These are phyloP conservation scores for Aspergillus sp. DNA, from an alignment of 2,329 filamentous ascomycete species.

Conservation along the genomic window DNA sequence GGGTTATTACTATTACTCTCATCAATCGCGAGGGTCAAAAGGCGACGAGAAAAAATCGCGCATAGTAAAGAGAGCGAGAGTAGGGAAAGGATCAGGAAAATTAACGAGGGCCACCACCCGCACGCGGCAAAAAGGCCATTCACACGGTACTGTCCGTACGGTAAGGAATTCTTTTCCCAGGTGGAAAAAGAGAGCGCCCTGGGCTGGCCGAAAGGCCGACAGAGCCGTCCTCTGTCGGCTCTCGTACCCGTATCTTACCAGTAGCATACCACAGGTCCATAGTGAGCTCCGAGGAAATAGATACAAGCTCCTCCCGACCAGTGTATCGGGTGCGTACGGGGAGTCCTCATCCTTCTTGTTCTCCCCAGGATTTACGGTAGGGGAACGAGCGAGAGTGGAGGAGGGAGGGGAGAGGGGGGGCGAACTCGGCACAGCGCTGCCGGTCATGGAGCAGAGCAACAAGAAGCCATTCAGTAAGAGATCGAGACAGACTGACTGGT, in stretches of 20 bases:
- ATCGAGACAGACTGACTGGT: slow-evolving; percentile 4
- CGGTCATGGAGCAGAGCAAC: slow-evolving; percentile 14
- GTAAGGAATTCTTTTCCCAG: slow-evolving; percentile 3
- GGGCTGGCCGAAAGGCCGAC: background rate
- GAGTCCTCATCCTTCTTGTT: background rate
- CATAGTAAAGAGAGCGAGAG: slow-evolving; percentile 24
- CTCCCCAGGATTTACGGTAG: slow-evolving; percentile 10
- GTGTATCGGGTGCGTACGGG: background rate
- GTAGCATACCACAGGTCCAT: background rate
- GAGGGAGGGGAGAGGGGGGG: slow-evolving; percentile 16
- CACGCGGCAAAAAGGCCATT: slow-evolving; percentile 24
- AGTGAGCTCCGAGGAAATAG: background rate
- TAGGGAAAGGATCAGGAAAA: slow-evolving; percentile 21
- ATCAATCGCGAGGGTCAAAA: slow-evolving; percentile 15
- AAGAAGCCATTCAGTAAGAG: background rate
- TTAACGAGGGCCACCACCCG: slow-evolving; percentile 24
- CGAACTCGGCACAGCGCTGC: slow-evolving; percentile 29
- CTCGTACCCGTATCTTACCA: background rate
- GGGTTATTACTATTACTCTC: slow-evolving; percentile 15
- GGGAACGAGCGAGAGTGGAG: slow-evolving; percentile 11
- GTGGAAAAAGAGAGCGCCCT: background rate
- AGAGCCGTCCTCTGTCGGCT: background rate
- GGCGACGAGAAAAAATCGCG: slow-evolving; percentile 27
- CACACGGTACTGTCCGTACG: slow-evolving; percentile 15
- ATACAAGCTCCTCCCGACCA: background rate